These are phyloP conservation scores for Piper betle DNA, from an alignment of 164 flowering plant genomes.

Conservation along the genomic window DNA sequence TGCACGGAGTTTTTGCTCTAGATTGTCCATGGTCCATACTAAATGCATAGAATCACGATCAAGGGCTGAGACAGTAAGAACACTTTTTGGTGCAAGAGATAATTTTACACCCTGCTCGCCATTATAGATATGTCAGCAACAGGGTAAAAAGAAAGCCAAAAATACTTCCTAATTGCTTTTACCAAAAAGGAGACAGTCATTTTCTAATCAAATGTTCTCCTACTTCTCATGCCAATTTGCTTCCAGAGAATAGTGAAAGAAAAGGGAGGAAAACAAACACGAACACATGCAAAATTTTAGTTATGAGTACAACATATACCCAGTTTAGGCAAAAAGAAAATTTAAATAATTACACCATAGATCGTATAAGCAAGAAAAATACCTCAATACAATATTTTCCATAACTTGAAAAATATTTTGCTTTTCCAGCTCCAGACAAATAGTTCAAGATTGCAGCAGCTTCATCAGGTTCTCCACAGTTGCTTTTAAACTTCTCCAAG, in stretches of 20 bases:
- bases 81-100: slow-evolving; percentile 42
- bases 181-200: neutral
- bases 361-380: neutral
- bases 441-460: slow-evolving; percentile 55
- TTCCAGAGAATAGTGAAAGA: too few relatives aligned
- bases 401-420: slow-evolving; percentile 26
- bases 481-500: slow-evolving; percentile 34
- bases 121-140: neutral
- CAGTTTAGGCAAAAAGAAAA: neutral
- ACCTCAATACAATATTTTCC: slow-evolving; percentile 62
- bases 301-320: too few relatives aligned
- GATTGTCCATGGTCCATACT: slow-evolving; percentile 66
- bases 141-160: neutral
- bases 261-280: too few relatives aligned
- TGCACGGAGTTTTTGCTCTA: slow-evolving; percentile 61
- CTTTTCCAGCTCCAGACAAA: slow-evolving; percentile 52
- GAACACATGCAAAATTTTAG: too few relatives aligned
- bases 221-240: too few relatives aligned
- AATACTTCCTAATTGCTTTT: neutral
- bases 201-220: too few relatives aligned
- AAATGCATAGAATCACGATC: slow-evolving; percentile 58
- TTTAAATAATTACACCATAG: neutral
- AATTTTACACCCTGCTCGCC: slow-evolving; percentile 73
- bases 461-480: slow-evolving; percentile 55
- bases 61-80: slow-evolving; percentile 33